These are phyloP conservation scores for Cardamine chenopodiifolia DNA, from an alignment of 345 rosid genomes.

Conservation along the genomic window DNA sequence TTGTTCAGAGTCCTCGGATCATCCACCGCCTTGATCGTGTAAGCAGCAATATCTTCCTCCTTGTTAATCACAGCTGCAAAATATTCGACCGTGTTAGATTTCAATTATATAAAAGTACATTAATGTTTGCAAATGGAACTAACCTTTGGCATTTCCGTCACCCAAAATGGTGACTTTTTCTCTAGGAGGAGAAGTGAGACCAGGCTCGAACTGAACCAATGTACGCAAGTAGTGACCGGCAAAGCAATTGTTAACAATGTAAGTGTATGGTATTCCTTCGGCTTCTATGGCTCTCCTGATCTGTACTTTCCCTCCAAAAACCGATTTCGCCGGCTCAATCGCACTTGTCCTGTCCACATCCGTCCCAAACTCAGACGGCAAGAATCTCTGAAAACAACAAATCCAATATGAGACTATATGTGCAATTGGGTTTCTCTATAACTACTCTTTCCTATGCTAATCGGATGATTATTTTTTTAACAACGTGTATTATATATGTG, in stretches of 20 bases:
- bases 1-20: slow-evolving; percentile 71
- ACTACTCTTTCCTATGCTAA: background rate
- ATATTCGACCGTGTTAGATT: background rate
- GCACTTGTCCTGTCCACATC: slow-evolving; percentile 58
- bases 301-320: slow-evolving; percentile 48
- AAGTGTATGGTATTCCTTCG: slow-evolving; percentile 60
- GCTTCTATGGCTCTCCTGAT: slow-evolving; percentile 64
- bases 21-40: slow-evolving; percentile 58
- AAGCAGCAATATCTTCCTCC: slow-evolving; percentile 64
- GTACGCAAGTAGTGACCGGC: slow-evolving; percentile 55
- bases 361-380: slow-evolving; percentile 73
- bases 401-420: background rate
- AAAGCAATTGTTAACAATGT: slow-evolving; percentile 47
- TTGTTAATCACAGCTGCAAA: slow-evolving; percentile 54
- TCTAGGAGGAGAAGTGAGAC: slow-evolving; percentile 61
- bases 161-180: slow-evolving; percentile 60
- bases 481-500: too few species aligned
- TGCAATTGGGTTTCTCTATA: background rate
- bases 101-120: background rate
- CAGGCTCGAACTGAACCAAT: slow-evolving; percentile 52
- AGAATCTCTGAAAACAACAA: slow-evolving; percentile 54
- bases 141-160: slow-evolving; percentile 65
- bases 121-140: background rate
- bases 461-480: background rate
- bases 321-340: slow-evolving; percentile 59